A percentile compares a stretch with the other conserved stretches of the same genome.
Conservation (phyloP, 805 yeast species). For the Wickerhamomyces sydowiorum region DNA sequence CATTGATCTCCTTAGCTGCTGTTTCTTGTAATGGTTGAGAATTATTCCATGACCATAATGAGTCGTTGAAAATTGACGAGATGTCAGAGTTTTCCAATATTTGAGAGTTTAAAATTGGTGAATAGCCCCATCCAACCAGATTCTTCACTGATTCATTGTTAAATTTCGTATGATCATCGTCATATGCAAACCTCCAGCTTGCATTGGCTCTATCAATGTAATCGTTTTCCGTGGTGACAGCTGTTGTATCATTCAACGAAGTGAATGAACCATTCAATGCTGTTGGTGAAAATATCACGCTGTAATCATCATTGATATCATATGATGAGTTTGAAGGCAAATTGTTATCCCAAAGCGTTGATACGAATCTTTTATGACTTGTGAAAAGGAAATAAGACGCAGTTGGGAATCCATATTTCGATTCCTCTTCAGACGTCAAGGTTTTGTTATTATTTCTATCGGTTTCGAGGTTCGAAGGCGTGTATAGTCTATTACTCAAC, state of each 20-base stretch:
- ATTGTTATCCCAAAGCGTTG: slow-evolving; percentile 27
- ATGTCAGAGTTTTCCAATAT: slow-evolving; percentile 21
- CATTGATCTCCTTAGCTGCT: slow-evolving; percentile 13
- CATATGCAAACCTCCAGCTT: slow-evolving; percentile 36
- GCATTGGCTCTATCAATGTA: slow-evolving; percentile 10
- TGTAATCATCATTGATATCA: slow-evolving; percentile 15
- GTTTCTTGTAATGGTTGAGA: slow-evolving; percentile 39
- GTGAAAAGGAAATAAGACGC: slow-evolving; percentile 29
- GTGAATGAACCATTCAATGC: slow-evolving; percentile 18
- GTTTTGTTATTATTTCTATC: slow-evolving; percentile 19
- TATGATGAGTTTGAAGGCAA: slow-evolving; percentile 27
- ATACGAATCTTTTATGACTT: slow-evolving; percentile 29
- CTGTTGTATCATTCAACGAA: background rate
- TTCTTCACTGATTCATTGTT: slow-evolving; percentile 29
- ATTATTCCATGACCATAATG: slow-evolving; percentile 74
- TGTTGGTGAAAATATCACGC: slow-evolving; percentile 17
- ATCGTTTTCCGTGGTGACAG: slow-evolving; percentile 1
- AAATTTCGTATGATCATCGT: slow-evolving; percentile 38
- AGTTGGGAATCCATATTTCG: slow-evolving; percentile 28
- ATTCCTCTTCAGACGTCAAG: slow-evolving; percentile 9
- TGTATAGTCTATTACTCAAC: slow-evolving; percentile 22
- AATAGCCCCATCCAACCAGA: slow-evolving; percentile 50
- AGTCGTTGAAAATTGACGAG: slow-evolving; percentile 25
- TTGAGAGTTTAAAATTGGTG: slow-evolving; percentile 53
- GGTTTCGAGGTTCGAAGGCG: slow-evolving; percentile 19